Percentiles rank a stretch among this genome's conserved stretches.
These are phyloP conservation scores for Ophiostoma ulmi DNA, from an alignment of 2,329 filamentous ascomycete species.

Conservation along the genomic window DNA sequence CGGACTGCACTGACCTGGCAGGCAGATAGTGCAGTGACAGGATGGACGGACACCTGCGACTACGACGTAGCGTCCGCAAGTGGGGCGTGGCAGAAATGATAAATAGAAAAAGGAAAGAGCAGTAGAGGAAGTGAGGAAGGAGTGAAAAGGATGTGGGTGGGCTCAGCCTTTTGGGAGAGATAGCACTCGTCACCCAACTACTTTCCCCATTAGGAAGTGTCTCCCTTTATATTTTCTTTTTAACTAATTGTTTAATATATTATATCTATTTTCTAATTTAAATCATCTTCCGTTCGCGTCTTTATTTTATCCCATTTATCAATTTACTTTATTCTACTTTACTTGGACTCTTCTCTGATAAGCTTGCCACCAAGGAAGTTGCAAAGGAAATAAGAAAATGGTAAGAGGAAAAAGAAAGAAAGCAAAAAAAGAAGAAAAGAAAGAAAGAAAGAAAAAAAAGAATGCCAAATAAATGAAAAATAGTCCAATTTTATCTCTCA, in stretches of 20 bases:
- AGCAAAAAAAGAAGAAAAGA: not conserved
- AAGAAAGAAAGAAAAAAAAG: not conserved
- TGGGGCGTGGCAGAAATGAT: conserved; percentile 1
- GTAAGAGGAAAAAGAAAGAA: not conserved
- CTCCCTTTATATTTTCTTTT: not conserved
- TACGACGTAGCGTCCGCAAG: conserved; percentile 13
- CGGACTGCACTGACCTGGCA: not conserved
- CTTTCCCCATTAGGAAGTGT: conserved; percentile 4
- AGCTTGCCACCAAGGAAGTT: conserved; percentile 14
- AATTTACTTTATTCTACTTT: not conserved
- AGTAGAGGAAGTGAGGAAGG: not conserved
- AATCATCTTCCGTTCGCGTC: not conserved
- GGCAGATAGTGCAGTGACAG: not conserved
- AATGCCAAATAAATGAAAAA: too few species aligned
- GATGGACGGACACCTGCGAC: not conserved
- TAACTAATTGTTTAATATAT: not conserved
- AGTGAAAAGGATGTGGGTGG: conserved; percentile 9
- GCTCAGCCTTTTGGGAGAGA: conserved; percentile 7
- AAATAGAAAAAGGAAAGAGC: conserved; percentile 8
- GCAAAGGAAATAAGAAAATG: conserved; percentile 10
- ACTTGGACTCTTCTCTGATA: conserved; percentile 1
- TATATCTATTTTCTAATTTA: not conserved
- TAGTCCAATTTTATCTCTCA: not conserved
- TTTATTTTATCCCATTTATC: conserved; percentile 4
- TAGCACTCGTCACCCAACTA: not conserved